Percentiles rank a stretch among this genome's conserved stretches.
Evolutionary conservation across 495 filamentous ascomycete species (phyloP).

Genomic region (Aspergillus saccharolyticus): DNA sequence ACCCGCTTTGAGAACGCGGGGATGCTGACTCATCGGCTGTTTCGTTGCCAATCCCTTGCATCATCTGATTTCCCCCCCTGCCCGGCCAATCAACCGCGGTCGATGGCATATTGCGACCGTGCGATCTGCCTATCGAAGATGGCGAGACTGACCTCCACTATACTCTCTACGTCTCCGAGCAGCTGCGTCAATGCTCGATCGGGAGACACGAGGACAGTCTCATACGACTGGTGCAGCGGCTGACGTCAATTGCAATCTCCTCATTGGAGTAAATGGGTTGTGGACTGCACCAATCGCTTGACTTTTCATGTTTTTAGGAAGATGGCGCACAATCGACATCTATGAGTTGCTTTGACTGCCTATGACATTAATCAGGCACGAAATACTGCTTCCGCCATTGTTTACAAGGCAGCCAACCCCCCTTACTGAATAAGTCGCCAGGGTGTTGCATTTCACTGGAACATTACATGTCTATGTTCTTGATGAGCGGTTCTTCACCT

Average conservation of each 20-base stretch:
- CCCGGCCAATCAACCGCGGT: neutral
- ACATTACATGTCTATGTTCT: too few relatives aligned
- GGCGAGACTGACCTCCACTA: neutral
- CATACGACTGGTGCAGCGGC: neutral
- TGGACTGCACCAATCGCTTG: neutral
- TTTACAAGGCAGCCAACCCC: too few relatives aligned
- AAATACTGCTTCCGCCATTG: too few relatives aligned
- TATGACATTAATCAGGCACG: too few relatives aligned
- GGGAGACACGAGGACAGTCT: neutral
- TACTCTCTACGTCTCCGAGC: neutral
- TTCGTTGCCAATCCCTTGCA: neutral
- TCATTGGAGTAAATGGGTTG: neutral
- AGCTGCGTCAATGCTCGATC: neutral
- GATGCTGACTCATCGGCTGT: neutral
- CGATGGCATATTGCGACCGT: neutral
- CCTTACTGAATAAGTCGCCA: too few relatives aligned
- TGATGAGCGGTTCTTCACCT: too few relatives aligned
- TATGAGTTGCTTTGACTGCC: too few relatives aligned
- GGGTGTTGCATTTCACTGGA: too few relatives aligned
- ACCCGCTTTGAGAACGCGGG: slow-evolving; percentile 17
- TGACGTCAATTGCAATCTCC: neutral
- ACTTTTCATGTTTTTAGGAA: too few relatives aligned
- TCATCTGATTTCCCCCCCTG: neutral
- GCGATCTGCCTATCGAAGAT: neutral
- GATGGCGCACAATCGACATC: too few relatives aligned